phyloP scores from a whole-genome alignment of 2,329 filamentous ascomycete genomes.

The Ascochyta fabae region DNA sequence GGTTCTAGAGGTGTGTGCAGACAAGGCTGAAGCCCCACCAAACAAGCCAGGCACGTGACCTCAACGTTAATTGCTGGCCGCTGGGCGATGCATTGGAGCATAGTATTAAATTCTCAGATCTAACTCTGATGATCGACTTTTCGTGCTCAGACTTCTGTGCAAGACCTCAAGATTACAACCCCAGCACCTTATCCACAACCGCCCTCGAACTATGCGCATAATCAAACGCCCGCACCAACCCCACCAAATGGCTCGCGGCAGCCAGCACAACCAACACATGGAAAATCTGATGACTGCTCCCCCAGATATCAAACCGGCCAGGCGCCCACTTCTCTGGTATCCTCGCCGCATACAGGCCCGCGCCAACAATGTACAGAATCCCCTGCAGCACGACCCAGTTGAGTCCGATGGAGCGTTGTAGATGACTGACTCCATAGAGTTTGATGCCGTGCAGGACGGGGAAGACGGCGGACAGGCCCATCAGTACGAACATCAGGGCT shows the following conservation, averaged over 20 bases:
- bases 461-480: conserved; percentile 83
- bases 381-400: conserved; percentile 83
- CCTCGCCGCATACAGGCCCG: conserved; percentile 82
- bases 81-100: too few species aligned
- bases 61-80: too few species aligned
- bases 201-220: conserved; percentile 65
- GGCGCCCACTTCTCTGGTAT: conserved; percentile 83
- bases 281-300: conserved; percentile 95
- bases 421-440: conserved; percentile 69
- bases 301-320: conserved; percentile 85
- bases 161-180: neutral
- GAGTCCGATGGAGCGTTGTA: conserved; percentile 78
- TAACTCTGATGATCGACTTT: too few species aligned
- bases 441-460: conserved; percentile 79
- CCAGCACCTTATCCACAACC: neutral
- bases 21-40: too few species aligned
- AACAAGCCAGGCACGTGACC: too few species aligned
- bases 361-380: conserved; percentile 82
- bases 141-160: too few species aligned
- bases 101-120: too few species aligned
- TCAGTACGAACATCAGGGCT: conserved; percentile 85
- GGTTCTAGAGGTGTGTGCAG: too few species aligned
- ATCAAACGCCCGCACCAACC: conserved; percentile 84
- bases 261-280: conserved; percentile 87
- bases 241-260: conserved; percentile 79